These are phyloP conservation scores for Phragmites australis DNA, from an alignment of 176 grass and related monocot species.

Conservation along the genomic window DNA sequence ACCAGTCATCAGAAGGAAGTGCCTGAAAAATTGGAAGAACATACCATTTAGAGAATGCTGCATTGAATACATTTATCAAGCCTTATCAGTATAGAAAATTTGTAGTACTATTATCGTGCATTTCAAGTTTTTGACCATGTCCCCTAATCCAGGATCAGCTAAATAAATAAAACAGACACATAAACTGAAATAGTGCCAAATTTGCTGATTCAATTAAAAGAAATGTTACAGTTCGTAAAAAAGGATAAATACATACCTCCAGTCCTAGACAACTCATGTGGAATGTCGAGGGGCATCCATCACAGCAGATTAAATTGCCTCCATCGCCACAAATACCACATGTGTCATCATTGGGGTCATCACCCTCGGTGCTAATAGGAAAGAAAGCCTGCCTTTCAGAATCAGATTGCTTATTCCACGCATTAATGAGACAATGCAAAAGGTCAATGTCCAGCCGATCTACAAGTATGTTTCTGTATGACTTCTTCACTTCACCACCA, in stretches of 20 bases:
- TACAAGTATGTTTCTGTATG: conserved; percentile 60
- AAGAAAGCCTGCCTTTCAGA: conserved; percentile 75
- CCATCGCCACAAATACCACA: conserved; percentile 98
- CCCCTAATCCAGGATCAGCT: conserved; percentile 8
- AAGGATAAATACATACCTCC: conserved; percentile 50
- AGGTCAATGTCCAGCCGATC: conserved; percentile 59
- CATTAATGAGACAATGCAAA: conserved; percentile 66
- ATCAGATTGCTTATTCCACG: conserved; percentile 82
- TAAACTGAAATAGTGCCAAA: conserved; percentile 18
- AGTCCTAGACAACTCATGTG: conserved; percentile 89
- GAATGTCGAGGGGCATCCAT: conserved; percentile 92
- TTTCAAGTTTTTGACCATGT: conserved; percentile 19
- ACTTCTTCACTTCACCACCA: conserved; percentile 50
- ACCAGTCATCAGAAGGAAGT: conserved; percentile 88
- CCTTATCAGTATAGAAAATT: conserved; percentile 17
- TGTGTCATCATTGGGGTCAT: conserved; percentile 91
- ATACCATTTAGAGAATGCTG: conserved; percentile 25
- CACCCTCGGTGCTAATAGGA: conserved; percentile 52
- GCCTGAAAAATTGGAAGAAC: conserved; percentile 54
- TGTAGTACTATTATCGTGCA: not conserved
- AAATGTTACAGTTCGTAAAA: conserved; percentile 1
- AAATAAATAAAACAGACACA: not conserved
- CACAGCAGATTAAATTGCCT: conserved; percentile 91
- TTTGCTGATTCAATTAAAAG: not conserved
- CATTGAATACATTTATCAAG: not conserved